These are phyloP conservation scores for Suhomyces kilbournensis DNA, from an alignment of 805 yeast species.

Conservation along the genomic window DNA sequence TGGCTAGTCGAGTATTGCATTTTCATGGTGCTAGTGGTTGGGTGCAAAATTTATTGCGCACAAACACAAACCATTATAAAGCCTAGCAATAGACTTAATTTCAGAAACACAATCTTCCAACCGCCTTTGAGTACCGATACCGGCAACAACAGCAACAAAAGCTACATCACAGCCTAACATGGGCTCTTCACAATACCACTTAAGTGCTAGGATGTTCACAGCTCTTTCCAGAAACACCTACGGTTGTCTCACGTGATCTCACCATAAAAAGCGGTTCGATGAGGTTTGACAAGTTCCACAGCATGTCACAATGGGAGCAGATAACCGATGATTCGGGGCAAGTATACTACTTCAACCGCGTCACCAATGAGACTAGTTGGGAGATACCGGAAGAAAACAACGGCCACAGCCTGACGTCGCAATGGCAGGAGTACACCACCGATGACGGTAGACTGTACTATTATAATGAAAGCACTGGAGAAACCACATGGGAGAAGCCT, in stretches of 20 bases:
- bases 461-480: conserved; percentile 59
- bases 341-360: conserved; percentile 65
- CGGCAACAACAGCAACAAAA: neutral
- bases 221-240: neutral
- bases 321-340: conserved; percentile 63
- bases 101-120: neutral
- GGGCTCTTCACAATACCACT: neutral
- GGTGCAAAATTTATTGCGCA: conserved; percentile 5
- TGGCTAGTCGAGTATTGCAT: neutral
- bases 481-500: conserved; percentile 83
- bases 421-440: conserved; percentile 46
- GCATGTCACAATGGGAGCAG: conserved; percentile 55
- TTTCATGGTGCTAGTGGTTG: neutral
- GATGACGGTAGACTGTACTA: conserved; percentile 65
- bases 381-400: conserved; percentile 56
- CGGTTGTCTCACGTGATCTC: neutral
- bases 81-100: neutral
- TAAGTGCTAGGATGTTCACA: neutral
- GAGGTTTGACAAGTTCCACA: neutral
- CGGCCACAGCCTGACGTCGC: neutral
- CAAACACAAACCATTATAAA: neutral
- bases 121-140: neutral
- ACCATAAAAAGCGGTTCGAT: neutral
- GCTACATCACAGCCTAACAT: too few relatives aligned
- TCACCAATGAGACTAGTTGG: conserved; percentile 74